These are phyloP conservation scores for Pelargonium fulgidum DNA, from an alignment of 441 rosid species.

Conservation along the genomic window DNA sequence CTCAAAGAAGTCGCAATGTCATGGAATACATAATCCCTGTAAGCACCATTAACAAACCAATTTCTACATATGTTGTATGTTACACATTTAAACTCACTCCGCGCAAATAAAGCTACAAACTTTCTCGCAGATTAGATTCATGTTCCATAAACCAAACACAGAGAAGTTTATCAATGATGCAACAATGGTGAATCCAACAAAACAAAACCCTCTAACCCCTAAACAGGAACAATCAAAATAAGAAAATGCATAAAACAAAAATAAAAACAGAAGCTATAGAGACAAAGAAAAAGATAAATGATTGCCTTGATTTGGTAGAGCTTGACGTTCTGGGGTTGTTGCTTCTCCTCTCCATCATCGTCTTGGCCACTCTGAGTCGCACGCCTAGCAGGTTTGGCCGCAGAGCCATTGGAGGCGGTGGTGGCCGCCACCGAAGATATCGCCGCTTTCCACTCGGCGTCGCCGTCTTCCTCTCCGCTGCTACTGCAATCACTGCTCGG, in stretches of 20 bases:
- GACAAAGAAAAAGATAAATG: not conserved
- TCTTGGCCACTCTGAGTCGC: conserved; percentile 22
- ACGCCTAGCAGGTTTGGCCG: conserved; percentile 6
- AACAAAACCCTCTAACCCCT: not conserved
- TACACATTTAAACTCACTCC: not conserved
- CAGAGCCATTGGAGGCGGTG: conserved; percentile 22
- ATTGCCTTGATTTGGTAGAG: conserved; percentile 68
- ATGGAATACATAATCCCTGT: no score
- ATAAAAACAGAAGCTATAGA: not conserved
- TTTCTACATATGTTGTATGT: not conserved
- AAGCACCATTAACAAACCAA: not conserved
- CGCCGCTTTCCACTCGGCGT: conserved; percentile 71
- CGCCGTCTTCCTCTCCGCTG: conserved; percentile 66
- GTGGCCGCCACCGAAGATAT: conserved; percentile 57
- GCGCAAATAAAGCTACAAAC: not conserved
- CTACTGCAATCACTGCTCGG: conserved; percentile 34
- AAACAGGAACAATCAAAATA: not conserved
- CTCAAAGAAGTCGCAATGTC: no score
- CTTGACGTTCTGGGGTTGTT: conserved; percentile 51
- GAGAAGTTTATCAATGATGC: not conserved
- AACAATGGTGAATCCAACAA: not conserved
- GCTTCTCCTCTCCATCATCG: conserved; percentile 21
- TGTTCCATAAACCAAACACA: not conserved
- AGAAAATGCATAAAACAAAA: not conserved
- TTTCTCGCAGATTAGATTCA: not conserved